These are phyloP conservation scores for Fusarium redolens DNA, from an alignment of 2,329 filamentous ascomycete species.

Conservation along the genomic window DNA sequence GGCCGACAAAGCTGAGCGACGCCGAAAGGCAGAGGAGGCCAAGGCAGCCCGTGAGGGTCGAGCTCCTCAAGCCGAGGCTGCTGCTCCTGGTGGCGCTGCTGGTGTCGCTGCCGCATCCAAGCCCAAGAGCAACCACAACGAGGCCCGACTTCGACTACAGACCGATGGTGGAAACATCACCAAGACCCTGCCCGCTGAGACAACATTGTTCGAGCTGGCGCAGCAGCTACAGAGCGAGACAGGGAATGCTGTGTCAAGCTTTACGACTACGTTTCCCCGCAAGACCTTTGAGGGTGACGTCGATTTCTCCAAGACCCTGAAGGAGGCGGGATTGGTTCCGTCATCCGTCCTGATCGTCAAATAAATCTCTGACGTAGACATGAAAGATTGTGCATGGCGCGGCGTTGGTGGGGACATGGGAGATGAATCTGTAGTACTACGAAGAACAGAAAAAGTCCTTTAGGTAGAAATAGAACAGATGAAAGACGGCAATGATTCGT, in stretches of 20 bases:
- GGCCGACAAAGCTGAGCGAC: constrained; percentile 90
- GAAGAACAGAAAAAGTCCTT: not conserved
- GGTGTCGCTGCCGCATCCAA: constrained; percentile 64
- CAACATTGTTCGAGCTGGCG: constrained; percentile 92
- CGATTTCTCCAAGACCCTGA: constrained; percentile 90
- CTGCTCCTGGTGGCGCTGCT: constrained; percentile 60
- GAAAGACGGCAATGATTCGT: constrained; percentile 2
- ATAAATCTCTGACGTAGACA: constrained; percentile 46
- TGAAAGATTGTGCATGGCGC: constrained; percentile 31
- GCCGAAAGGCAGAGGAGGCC: constrained; percentile 84
- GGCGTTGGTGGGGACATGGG: constrained; percentile 33
- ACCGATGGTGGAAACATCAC: constrained; percentile 78
- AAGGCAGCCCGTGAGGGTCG: constrained; percentile 89
- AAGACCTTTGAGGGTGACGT: constrained; percentile 77
- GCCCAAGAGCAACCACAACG: constrained; percentile 77
- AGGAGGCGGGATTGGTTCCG: constrained; percentile 90
- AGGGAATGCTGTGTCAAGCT: constrained; percentile 77
- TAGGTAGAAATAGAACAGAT: constrained; percentile 23
- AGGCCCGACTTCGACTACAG: constrained; percentile 85
- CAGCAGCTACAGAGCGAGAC: constrained; percentile 78
- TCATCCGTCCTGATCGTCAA: constrained; percentile 88
- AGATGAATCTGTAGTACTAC: constrained; percentile 1
- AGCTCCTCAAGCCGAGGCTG: constrained; percentile 58
- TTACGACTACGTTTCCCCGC: constrained; percentile 86
- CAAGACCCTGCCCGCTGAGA: constrained; percentile 90